Percentiles rank a stretch among this genome's conserved stretches.
phyloP scores from a whole-genome alignment of 805 yeast genomes.

The Schwanniomyces pseudopolymorphus region DNA sequence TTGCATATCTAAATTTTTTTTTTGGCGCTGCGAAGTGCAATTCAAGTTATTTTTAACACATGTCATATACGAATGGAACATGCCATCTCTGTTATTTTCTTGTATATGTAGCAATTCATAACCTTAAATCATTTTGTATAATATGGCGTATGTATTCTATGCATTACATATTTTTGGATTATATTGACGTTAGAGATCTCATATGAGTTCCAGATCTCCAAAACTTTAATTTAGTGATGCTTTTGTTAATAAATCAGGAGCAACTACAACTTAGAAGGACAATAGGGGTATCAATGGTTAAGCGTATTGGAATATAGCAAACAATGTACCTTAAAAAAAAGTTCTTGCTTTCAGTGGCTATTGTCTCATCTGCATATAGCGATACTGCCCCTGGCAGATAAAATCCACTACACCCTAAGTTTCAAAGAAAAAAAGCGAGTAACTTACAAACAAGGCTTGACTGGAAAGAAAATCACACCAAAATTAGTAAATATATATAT shows the following conservation, averaged over 20 bases:
- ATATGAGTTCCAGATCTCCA: too few species aligned
- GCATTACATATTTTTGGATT: too few species aligned
- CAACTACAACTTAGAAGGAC: not conserved
- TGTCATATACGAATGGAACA: too few species aligned
- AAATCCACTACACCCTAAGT: not conserved
- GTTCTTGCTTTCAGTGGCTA: not conserved
- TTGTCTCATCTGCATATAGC: not conserved
- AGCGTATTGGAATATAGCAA: not conserved
- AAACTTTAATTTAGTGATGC: too few species aligned
- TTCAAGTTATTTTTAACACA: too few species aligned
- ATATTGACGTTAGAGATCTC: too few species aligned
- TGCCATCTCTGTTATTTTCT: too few species aligned
- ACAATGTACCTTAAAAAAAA: not conserved
- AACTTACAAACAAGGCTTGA: too few species aligned
- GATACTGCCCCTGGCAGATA: not conserved
- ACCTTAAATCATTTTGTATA: too few species aligned
- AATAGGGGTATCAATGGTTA: not conserved
- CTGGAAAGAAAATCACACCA: not conserved
- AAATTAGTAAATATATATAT: not conserved
- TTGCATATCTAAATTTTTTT: not conserved
- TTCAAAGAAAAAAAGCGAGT: not conserved
- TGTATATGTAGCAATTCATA: too few species aligned
- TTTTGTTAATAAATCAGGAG: too few species aligned
- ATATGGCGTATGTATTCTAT: too few species aligned
- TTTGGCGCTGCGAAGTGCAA: not conserved